Evolutionary conservation across 805 yeast genomes (phyloP).

Genomic region (Spathaspora hagerdaliae): DNA sequence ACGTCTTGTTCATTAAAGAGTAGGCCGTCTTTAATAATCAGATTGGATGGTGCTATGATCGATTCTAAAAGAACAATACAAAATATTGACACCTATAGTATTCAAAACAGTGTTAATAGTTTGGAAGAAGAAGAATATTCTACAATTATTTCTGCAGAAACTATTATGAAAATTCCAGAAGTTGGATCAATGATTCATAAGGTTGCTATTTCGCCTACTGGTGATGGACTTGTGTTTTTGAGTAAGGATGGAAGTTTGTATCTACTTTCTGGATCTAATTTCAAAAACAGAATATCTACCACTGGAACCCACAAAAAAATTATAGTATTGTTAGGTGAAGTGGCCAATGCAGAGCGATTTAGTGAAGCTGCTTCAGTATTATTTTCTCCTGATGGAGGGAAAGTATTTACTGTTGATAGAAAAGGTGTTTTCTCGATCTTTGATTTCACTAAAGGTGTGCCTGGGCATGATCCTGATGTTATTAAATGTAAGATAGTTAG

Average conservation of each 20-base stretch:
- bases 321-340: constrained; percentile 70
- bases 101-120: constrained; percentile 18
- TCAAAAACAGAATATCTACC: constrained; percentile 13
- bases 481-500: constrained; percentile 61
- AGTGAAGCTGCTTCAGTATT: constrained; percentile 75
- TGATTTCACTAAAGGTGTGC: constrained; percentile 85
- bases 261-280: constrained; percentile 58
- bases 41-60: constrained; percentile 45
- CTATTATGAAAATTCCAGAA: constrained; percentile 60
- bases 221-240: constrained; percentile 78
- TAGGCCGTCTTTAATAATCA: constrained; percentile 28
- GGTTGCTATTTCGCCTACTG: constrained; percentile 75
- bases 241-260: constrained; percentile 77
- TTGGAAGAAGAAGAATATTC: constrained; percentile 14
- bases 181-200: constrained; percentile 77
- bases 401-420: constrained; percentile 70
- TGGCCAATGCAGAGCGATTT: constrained; percentile 66
- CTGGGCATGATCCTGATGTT: constrained; percentile 61
- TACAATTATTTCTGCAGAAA: constrained; percentile 25
- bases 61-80: constrained; percentile 19
- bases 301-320: constrained; percentile 35
- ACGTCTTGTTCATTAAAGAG: constrained; percentile 34
- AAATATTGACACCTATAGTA: constrained; percentile 14
- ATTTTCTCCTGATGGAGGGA: constrained; percentile 80
- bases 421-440: constrained; percentile 75